Conservation (phyloP, 331 rosid species). For the Spiraea crenata region DNA sequence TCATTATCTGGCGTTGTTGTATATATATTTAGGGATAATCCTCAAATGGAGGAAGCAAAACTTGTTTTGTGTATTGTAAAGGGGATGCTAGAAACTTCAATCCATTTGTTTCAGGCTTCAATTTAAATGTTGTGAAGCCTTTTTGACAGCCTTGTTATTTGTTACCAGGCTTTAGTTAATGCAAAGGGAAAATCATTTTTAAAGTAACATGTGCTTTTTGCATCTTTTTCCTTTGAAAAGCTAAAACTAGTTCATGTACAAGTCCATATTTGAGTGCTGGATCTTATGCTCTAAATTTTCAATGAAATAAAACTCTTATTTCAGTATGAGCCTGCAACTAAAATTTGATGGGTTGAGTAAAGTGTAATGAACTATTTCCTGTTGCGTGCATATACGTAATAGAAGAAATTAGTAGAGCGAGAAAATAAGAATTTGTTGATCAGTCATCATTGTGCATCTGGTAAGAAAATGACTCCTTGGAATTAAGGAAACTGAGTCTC, state of each 20-base stretch:
- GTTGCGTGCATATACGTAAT: too few relatives aligned
- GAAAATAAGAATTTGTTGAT: too few relatives aligned
- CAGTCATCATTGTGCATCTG: too few relatives aligned
- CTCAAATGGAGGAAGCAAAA: slow-evolving; percentile 43
- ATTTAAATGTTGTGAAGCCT: slow-evolving; percentile 29
- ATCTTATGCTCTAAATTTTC: too few relatives aligned
- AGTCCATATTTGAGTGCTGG: too few relatives aligned
- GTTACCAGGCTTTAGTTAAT: background rate
- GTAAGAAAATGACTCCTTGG: too few relatives aligned
- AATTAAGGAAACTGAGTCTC: too few relatives aligned
- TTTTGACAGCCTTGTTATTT: background rate
- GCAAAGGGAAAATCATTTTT: background rate
- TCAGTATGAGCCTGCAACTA: too few relatives aligned
- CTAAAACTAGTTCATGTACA: background rate
- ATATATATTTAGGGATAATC: slow-evolving; percentile 43
- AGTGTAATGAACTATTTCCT: too few relatives aligned
- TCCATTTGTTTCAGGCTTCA: slow-evolving; percentile 51
- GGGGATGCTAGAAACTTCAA: slow-evolving; percentile 32
- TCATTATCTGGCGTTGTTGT: slow-evolving; percentile 27
- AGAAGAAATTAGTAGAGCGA: too few relatives aligned
- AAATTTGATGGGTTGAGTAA: background rate
- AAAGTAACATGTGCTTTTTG: background rate
- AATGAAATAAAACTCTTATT: too few relatives aligned
- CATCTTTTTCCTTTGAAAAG: background rate
- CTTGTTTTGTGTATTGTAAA: slow-evolving; percentile 36